Conservation (phyloP, 2,329 filamentous ascomycete species). For the Xylariales sp. region DNA sequence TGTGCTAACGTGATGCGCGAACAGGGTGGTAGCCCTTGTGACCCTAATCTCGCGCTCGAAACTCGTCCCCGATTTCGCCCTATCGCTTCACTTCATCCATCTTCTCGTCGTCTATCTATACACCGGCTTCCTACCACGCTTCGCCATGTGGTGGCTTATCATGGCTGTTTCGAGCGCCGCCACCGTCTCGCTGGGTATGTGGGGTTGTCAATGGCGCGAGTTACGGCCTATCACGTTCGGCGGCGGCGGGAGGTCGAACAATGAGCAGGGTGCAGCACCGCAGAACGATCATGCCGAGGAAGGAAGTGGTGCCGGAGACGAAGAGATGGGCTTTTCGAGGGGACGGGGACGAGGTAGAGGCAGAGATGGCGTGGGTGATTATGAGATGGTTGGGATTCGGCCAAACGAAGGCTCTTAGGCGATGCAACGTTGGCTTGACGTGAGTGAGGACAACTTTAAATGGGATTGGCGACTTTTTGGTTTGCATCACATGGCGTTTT, state of each 20-base stretch:
- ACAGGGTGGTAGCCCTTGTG: constrained; percentile 77
- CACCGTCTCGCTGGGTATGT: constrained; percentile 65
- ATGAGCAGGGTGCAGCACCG: constrained; percentile 29
- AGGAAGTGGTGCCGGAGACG: constrained; percentile 29
- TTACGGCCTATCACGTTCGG: constrained; percentile 85
- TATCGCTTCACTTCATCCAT: constrained; percentile 83
- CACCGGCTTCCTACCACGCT: constrained; percentile 67
- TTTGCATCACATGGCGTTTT: constrained; percentile 32
- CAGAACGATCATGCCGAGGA: constrained; percentile 16
- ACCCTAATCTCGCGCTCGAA: constrained; percentile 84
- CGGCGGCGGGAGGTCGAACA: constrained; percentile 39
- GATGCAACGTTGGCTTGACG: too few species aligned
- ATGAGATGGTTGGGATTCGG: constrained; percentile 49
- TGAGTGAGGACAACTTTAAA: constrained; percentile 3
- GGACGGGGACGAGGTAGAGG: constrained; percentile 49
- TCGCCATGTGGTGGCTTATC: constrained; percentile 80
- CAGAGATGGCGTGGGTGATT: constrained; percentile 52
- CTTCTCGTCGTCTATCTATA: constrained; percentile 75
- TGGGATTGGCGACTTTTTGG: constrained; percentile 5
- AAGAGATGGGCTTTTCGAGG: constrained; percentile 46
- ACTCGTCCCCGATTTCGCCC: constrained; percentile 88
- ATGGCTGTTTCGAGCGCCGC: constrained; percentile 43
- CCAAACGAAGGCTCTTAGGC: constrained; percentile 16
- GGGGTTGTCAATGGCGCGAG: constrained; percentile 89
- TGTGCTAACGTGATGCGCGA: neutral